phyloP scores from a whole-genome alignment of 352 stramenopile species.

The Pilasporangium apinafurcum region DNA sequence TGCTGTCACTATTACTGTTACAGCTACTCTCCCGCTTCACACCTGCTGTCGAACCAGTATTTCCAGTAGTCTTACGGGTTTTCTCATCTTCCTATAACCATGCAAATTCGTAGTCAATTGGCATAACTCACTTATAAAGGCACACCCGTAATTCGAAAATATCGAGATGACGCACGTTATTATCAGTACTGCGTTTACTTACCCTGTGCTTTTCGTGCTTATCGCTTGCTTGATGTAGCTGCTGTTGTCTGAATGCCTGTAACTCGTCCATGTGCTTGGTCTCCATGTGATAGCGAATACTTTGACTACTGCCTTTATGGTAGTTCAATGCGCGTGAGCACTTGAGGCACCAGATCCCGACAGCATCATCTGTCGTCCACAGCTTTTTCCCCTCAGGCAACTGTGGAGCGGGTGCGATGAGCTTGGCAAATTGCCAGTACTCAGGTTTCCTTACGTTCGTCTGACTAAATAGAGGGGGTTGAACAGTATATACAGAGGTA shows the following conservation, averaged over 20 bases:
- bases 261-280: conserved; percentile 39
- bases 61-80: too few species aligned
- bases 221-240: background rate
- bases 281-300: conserved; percentile 58
- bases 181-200: too few species aligned
- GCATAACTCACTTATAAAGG: too few species aligned
- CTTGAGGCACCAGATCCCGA: conserved; percentile 41
- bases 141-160: too few species aligned
- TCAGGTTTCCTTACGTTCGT: conserved; percentile 43
- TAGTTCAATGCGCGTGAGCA: conserved; percentile 24
- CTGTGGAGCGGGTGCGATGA: conserved; percentile 17
- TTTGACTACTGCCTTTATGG: conserved; percentile 45
- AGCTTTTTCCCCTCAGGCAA: conserved; percentile 28
- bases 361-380: conserved; percentile 38
- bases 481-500: too few species aligned
- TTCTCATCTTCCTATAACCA: too few species aligned
- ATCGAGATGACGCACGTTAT: too few species aligned
- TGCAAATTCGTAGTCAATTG: too few species aligned
- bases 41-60: too few species aligned
- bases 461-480: conserved; percentile 33
- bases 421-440: conserved; percentile 35
- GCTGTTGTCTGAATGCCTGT: conserved; percentile 11
- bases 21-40: too few species aligned
- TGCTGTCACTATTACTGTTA: too few species aligned
- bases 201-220: background rate